Percentiles rank a stretch among this genome's conserved stretches.
These are phyloP conservation scores for Rhododendron molle DNA, from an alignment of 148 eudicot genomes.

Conservation along the genomic window DNA sequence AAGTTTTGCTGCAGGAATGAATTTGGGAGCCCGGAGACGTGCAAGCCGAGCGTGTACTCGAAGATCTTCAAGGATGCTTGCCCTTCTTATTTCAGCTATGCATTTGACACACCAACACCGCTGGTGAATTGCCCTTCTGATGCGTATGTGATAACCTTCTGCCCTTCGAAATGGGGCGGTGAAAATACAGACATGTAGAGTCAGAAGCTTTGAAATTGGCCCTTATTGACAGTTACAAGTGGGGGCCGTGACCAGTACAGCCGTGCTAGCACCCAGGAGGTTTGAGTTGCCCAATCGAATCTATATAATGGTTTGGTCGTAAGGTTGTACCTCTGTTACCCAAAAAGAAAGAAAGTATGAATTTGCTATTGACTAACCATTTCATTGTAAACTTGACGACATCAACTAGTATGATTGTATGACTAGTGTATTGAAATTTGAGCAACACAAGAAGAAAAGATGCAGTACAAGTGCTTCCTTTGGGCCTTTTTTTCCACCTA, in stretches of 20 bases:
- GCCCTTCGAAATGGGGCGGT: conserved; percentile 48
- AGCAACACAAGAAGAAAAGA: background rate
- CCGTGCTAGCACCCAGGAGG: too few relatives aligned
- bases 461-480: background rate
- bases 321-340: too few relatives aligned
- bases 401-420: background rate
- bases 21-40: conserved; percentile 51
- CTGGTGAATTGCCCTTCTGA: conserved; percentile 52
- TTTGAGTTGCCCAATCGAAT: too few relatives aligned
- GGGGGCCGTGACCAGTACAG: too few relatives aligned
- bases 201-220: background rate
- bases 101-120: conserved; percentile 53
- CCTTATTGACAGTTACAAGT: background rate
- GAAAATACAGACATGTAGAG: background rate
- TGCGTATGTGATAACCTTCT: conserved; percentile 52
- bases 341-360: background rate
- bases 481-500: background rate
- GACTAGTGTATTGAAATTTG: background rate
- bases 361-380: background rate
- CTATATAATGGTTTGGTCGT: too few relatives aligned
- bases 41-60: conserved; percentile 62
- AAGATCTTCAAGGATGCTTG: conserved; percentile 60
- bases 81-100: conserved; percentile 59
- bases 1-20: conserved; percentile 64
- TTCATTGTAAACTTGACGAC: background rate